Percentiles rank a stretch among this genome's conserved stretches.
These are phyloP conservation scores for Alternaria atra DNA, from an alignment of 2,329 filamentous ascomycete genomes.

Conservation along the genomic window DNA sequence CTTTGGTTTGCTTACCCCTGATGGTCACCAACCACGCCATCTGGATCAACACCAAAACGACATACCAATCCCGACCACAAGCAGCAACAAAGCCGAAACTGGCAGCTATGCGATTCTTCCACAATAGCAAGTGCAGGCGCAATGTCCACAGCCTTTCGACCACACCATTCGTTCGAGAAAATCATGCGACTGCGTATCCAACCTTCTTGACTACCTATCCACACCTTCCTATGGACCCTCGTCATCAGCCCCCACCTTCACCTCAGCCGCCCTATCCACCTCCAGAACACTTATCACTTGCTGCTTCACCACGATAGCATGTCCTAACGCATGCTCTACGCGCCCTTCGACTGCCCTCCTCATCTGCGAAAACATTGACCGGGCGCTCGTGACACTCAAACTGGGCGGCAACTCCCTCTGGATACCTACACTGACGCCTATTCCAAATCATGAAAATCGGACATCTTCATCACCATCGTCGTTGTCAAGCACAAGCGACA, in stretches of 20 bases:
- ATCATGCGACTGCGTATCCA: constrained; percentile 4
- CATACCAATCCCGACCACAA: background rate
- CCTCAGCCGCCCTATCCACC: constrained; percentile 5
- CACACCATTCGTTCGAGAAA: background rate
- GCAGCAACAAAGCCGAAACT: background rate
- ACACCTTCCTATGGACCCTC: background rate
- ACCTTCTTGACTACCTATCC: constrained; percentile 10
- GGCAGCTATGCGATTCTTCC: background rate
- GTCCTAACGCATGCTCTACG: constrained; percentile 7
- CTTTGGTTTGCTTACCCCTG: constrained; percentile 12
- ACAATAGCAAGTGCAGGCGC: background rate
- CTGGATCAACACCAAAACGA: constrained; percentile 3
- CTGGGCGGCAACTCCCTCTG: constrained; percentile 8
- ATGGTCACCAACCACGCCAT: background rate
- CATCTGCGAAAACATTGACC: constrained; percentile 13
- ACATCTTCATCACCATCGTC: constrained; percentile 5
- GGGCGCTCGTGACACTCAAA: constrained; percentile 9
- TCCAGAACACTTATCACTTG: constrained; percentile 7
- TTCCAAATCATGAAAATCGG: constrained; percentile 1
- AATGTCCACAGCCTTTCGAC: constrained; percentile 3
- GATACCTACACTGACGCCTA: background rate
- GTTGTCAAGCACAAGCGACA: background rate
- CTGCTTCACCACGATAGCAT: constrained; percentile 4
- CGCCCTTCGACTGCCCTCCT: constrained; percentile 9
- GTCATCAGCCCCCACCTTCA: constrained; percentile 1